Conservation (phyloP, 2,329 filamentous ascomycete genomes). For the Nemania sp. region DNA sequence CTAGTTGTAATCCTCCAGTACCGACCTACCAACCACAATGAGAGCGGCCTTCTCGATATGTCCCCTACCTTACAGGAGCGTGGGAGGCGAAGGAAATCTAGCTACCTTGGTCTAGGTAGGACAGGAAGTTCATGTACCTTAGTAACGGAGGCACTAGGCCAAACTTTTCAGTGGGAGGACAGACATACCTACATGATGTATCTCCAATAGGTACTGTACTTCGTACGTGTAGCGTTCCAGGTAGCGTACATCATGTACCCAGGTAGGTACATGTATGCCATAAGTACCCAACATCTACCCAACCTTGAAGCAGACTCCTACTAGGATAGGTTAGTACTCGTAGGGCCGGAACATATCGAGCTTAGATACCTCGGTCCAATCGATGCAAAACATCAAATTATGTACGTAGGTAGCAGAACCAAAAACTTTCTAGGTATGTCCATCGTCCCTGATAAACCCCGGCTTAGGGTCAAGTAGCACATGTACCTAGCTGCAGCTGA, state of each 20-base stretch:
- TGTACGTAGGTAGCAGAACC: not conserved
- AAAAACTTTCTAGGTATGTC: not conserved
- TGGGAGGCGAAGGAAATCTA: conserved; percentile 9
- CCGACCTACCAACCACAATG: conserved; percentile 20
- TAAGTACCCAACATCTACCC: not conserved
- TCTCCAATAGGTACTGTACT: not conserved
- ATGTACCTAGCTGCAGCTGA: no score
- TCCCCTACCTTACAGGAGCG: conserved; percentile 12
- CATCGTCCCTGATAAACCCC: no score
- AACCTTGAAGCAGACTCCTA: not conserved
- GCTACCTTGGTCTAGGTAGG: not conserved
- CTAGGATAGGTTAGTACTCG: not conserved
- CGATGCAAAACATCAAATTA: conserved; percentile 22
- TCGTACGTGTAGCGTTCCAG: no score
- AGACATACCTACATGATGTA: not conserved
- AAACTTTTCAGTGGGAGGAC: not conserved
- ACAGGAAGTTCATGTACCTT: not conserved
- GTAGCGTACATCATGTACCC: no score
- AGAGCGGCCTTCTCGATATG: conserved; percentile 2
- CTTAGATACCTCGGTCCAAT: conserved; percentile 4
- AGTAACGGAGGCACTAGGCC: not conserved
- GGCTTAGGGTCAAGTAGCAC: no score
- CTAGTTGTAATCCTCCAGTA: conserved; percentile 3
- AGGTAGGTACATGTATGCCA: no score
- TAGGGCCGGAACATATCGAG: conserved; percentile 3